Evolutionary conservation across 2,329 filamentous ascomycete genomes (phyloP), one percentile per base, ranked within the genome.

Genomic region (Exserohilum turcica): DNA sequence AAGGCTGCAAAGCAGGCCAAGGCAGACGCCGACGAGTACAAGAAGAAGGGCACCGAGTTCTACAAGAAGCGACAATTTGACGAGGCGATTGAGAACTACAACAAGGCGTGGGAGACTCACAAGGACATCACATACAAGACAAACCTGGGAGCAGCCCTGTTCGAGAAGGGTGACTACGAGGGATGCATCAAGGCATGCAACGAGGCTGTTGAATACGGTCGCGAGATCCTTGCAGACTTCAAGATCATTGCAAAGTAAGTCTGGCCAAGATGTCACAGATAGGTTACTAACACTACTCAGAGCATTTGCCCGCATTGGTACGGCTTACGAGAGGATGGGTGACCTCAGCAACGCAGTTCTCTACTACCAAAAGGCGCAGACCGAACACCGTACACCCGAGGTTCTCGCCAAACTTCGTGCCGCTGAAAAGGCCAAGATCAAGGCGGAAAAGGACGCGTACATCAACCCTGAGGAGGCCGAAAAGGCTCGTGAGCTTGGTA

Each of bases 11-110:
- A 90, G 78, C 90, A 94, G 81, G 91, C 91, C 35, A 96, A 97
- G 81, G 90, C 88, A 69, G 91, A 89, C 59, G 94, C 92, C 38
- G 94, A 99, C 67, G 90, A 92, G 74, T 90, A 97, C 78, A 99
- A 99, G 85, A 90, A 88, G 27, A 81, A 95, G 52, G 94, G 94
- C 52, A 99, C 93, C 12, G 91, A 94, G 66, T 88, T 88, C 75
- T 99, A 99, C 84, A 99, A 99, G 87, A 97, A 97, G 85, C 88
- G 91, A 65, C 87, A 97, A 73, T 97, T 99, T 64, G 94, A 97
- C 68, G 86, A 89, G 71, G 94, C 94, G 44, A 97, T 99, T 68
- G 86, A 87, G 72, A 91, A 99, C 80, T 99, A 99, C 82, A 84
- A 77, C 74, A 95, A 96, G 76, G 94, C 94, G 0, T 99, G 94